Base-by-base conservation (phyloP, 495 filamentous ascomycete species). In the Oleoguttula mirabilis region DNA sequence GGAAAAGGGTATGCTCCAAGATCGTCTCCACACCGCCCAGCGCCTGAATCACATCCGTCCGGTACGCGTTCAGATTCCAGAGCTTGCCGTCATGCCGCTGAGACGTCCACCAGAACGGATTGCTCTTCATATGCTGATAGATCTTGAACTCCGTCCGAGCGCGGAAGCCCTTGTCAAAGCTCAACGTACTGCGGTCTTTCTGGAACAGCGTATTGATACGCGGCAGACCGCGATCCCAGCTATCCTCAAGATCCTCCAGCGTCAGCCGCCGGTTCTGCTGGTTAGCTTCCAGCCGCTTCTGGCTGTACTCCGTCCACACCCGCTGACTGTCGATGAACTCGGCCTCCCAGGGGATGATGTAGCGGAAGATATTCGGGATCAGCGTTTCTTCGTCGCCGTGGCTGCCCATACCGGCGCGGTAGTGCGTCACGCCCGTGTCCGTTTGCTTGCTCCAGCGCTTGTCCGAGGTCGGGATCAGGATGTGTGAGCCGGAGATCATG, bases 171-270 rank as follows among this genome's bases (percentile, higher is more conserved):
- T 99, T 99, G 67, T 99, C 92, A 58, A 99, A 99, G 56, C 84
- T 92, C 45, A 99, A 70, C 0, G 92, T 99, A 62, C 87, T 94
- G 50, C 92, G 75, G 55, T 99, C 92, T 61, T 99, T 99, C 62
- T 99, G 92, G 76, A 99, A 99, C 8, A 99, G 72, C 0, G 92
- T 99, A 60, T 99, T 99, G 66, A 99, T 99, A 66, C 92, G 85
- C 10, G 92, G 92, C 45, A 99, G 69, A 65, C 92, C 92, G 48
- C 92, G 83, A 60, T 99, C 92, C 92, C 92, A 99, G 64, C 87
- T 94, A 61, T 99, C 92, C 53, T 99, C 92, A 25, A 99, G 65
- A 68, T 99, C 92, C 61, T 99, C 92, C 15, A 99, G 68, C 1
- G 92, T 96, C 39, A 99, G 67, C 42, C 92, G 77, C 22, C 92